Percentiles rank a stretch among this genome's conserved stretches.
Evolutionary conservation across 139 green algal species (phyloP).

Genomic region (Picochlorum sp.): DNA sequence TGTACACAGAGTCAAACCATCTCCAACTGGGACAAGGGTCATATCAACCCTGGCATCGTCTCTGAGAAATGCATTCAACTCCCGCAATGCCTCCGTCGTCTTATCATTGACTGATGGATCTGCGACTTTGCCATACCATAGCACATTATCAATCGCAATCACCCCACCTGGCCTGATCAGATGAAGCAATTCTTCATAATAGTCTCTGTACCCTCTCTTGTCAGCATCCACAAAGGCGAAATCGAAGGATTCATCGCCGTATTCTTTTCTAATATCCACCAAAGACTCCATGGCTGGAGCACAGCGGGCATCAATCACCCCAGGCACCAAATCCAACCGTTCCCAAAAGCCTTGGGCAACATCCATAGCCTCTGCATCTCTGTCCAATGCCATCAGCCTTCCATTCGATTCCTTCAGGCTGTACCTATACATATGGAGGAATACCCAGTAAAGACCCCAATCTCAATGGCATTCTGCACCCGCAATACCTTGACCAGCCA

Average conservation of each 20-base stretch:
- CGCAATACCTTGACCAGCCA: slow-evolving; percentile 59
- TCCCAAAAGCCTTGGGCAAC: slow-evolving; percentile 63
- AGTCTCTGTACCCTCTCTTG: slow-evolving; percentile 72
- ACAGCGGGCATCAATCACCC: slow-evolving; percentile 24
- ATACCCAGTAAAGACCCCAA: slow-evolving; percentile 89
- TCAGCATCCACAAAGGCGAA: slow-evolving; percentile 90
- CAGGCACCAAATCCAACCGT: slow-evolving; percentile 50
- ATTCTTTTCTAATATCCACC: slow-evolving; percentile 14
- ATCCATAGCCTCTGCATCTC: slow-evolving; percentile 49
- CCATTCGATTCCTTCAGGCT: slow-evolving; percentile 48
- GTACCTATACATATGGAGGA: slow-evolving; percentile 61
- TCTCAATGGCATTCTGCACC: slow-evolving; percentile 38
- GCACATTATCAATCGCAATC: slow-evolving; percentile 88
- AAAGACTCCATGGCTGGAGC: slow-evolving; percentile 30
- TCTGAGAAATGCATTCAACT: slow-evolving; percentile 68
- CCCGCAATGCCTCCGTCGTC: slow-evolving; percentile 46
- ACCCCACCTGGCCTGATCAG: slow-evolving; percentile 78
- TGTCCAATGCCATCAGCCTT: slow-evolving; percentile 76
- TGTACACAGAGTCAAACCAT: slow-evolving; percentile 77
- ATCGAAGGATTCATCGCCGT: slow-evolving; percentile 48
- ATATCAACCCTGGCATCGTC: slow-evolving; percentile 59
- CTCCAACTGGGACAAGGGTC: slow-evolving; percentile 69
- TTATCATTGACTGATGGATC: slow-evolving; percentile 41
- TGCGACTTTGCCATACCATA: slow-evolving; percentile 67
- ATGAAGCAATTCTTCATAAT: slow-evolving; percentile 75